Evolutionary conservation across 768 basidiomycete species (phyloP), one percentile per base, ranked within the genome.

Genomic region (Saitozyma podzolica): DNA sequence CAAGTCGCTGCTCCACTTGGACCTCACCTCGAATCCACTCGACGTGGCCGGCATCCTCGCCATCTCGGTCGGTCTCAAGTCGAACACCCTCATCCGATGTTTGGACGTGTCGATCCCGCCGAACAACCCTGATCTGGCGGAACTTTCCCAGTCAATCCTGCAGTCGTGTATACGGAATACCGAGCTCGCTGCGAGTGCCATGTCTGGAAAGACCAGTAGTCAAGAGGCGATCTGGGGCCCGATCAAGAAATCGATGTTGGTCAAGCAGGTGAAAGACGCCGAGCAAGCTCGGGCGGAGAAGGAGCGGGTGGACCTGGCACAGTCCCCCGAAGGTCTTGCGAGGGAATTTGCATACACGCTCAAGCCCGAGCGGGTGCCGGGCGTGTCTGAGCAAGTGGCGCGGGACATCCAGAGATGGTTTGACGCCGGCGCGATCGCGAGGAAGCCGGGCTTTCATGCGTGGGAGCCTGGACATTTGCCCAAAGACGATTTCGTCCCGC

Each of bases 31-130:
- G 68, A 95, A 95, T 76, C 60, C 65, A 0, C 81, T 98, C 40
- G 92, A 92, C 73, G 83, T 92, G 42, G 93, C 94, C 0, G 94
- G 91, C 16, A 89, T 96, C 4, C 88, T 97, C 86, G 96, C 96
- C 0, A 85, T 99, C 20, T 88, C 86, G 58, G 88, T 87, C 2
- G 91, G 93, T 0, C 80, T 99, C 54, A 90, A 90, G 75, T 68
- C 80, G 9, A 98, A 98, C 73, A 84, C 86, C 58, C 84, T 86
- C 9, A 89, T 98, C 84, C 85, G 96, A 6, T 99, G 96, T 74
- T 82, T 99, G 58, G 96, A 99, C 80, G 76, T 98, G 50, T 89
- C 91, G 70, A 91, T 99, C 37, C 92, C 93, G 2, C 89, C 90
- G 0, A 79, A 81, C 70, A 69, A 80, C 41, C 68, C 78, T 9